phyloP scores from a whole-genome alignment of 78 protist species.

The Dictyostelium capitatum region DNA sequence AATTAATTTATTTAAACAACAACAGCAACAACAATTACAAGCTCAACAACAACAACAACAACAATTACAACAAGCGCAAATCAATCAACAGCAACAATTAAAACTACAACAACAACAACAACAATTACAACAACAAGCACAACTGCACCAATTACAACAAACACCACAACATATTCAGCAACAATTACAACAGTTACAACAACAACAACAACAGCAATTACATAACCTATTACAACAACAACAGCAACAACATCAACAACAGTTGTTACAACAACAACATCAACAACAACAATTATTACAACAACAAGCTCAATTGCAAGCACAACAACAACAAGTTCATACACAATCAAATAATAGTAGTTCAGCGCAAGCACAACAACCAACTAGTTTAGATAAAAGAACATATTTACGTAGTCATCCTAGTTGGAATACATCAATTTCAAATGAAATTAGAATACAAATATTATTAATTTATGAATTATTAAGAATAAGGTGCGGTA shows the following conservation, averaged over 20 bases:
- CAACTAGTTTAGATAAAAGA: background rate
- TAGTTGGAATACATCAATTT: background rate
- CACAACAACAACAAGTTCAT: slow-evolving; percentile 2
- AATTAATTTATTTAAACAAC: background rate
- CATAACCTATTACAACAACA: background rate
- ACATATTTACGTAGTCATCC: background rate
- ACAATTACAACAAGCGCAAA: background rate
- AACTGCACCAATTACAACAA: background rate
- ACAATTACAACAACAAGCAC: background rate
- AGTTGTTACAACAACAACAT: background rate
- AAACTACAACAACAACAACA: background rate
- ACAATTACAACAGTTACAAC: background rate
- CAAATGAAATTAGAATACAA: background rate
- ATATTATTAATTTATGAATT: background rate
- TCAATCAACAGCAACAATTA: background rate
- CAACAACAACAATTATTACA: background rate
- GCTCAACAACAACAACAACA: background rate
- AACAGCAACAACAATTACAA: background rate
- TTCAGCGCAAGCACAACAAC: background rate
- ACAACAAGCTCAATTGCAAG: background rate
- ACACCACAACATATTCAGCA: background rate
- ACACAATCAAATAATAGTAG: too few species aligned
- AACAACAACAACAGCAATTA: background rate
- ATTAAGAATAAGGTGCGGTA: background rate
- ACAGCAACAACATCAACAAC: background rate